Conservation (phyloP, 163 green algal genomes). For the Smithsoniella earleae region DNA sequence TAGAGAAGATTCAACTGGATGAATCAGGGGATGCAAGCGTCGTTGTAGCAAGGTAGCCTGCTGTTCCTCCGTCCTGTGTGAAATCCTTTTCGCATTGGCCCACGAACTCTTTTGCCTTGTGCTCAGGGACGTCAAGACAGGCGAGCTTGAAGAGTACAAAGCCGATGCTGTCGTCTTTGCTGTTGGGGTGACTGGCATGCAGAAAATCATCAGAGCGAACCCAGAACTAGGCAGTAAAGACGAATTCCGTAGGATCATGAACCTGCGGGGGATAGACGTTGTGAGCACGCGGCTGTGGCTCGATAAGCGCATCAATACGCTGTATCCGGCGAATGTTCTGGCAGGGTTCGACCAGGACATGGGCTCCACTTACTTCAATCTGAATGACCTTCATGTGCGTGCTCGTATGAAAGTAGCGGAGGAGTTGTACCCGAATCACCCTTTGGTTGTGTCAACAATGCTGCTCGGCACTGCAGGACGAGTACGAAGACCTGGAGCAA, state of each 20-base stretch:
- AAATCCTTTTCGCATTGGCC: neutral
- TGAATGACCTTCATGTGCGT: constrained; percentile 68
- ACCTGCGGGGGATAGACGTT: constrained; percentile 66
- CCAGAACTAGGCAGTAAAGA: constrained; percentile 41
- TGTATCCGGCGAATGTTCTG: constrained; percentile 80
- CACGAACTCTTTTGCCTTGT: too few relatives aligned
- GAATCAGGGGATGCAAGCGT: neutral
- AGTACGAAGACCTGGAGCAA: constrained; percentile 64
- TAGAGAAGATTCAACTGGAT: constrained; percentile 21
- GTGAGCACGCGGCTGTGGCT: constrained; percentile 74
- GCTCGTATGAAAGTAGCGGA: too few relatives aligned
- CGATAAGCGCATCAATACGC: constrained; percentile 49
- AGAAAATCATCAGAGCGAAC: constrained; percentile 64
- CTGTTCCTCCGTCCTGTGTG: neutral
- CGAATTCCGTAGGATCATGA: constrained; percentile 60
- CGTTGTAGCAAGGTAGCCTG: constrained; percentile 18
- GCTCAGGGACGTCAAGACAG: constrained; percentile 32
- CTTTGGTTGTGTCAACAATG: too few relatives aligned
- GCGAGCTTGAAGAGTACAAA: constrained; percentile 40
- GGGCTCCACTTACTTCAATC: constrained; percentile 86
- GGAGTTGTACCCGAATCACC: neutral
- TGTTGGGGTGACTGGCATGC: constrained; percentile 76
- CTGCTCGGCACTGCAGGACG: constrained; percentile 56
- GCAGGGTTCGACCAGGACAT: constrained; percentile 63
- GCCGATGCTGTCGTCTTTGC: constrained; percentile 77